Evolutionary conservation across 805 yeast species (phyloP).

Genomic region (Hanseniaspora taiwanica): DNA sequence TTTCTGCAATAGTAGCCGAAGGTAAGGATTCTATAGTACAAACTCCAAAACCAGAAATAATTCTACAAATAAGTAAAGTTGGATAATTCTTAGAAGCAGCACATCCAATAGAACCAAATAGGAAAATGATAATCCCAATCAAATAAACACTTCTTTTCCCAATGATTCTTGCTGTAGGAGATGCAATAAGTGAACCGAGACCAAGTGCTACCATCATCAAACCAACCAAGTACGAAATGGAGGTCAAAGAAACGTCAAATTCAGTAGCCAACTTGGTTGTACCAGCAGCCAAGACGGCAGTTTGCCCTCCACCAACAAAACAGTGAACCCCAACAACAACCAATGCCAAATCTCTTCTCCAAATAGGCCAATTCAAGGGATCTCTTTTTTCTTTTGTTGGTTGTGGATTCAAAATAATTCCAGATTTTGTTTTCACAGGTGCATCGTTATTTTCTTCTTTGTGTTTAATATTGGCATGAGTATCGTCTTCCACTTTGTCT

Average conservation of each 20-base stretch:
- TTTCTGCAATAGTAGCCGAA: conserved; percentile 46
- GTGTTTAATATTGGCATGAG: not conserved
- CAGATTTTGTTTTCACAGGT: conserved; percentile 30
- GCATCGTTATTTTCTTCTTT: not conserved
- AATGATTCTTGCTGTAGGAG: conserved; percentile 42
- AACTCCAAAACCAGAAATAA: conserved; percentile 46
- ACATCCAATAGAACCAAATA: conserved; percentile 42
- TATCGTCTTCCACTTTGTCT: not conserved
- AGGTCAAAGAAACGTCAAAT: conserved; percentile 29
- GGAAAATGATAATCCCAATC: conserved; percentile 32
- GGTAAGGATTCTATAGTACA: conserved; percentile 51
- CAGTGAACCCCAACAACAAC: conserved; percentile 42
- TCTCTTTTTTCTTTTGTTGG: conserved; percentile 53
- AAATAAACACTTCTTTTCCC: conserved; percentile 48
- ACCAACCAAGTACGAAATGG: conserved; percentile 42
- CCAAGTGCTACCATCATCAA: conserved; percentile 46
- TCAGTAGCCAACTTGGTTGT: conserved; percentile 29
- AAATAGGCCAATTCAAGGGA: conserved; percentile 52
- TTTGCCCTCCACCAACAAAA: conserved; percentile 49
- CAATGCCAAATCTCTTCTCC: conserved; percentile 43
- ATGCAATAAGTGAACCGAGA: conserved; percentile 41
- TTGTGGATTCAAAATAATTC: conserved; percentile 45
- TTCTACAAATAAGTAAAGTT: conserved; percentile 42
- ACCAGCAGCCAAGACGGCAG: conserved; percentile 49
- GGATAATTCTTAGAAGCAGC: conserved; percentile 37